These are phyloP conservation scores for Agapanthus africanus DNA, from an alignment of 106 monocot species.

Conservation along the genomic window DNA sequence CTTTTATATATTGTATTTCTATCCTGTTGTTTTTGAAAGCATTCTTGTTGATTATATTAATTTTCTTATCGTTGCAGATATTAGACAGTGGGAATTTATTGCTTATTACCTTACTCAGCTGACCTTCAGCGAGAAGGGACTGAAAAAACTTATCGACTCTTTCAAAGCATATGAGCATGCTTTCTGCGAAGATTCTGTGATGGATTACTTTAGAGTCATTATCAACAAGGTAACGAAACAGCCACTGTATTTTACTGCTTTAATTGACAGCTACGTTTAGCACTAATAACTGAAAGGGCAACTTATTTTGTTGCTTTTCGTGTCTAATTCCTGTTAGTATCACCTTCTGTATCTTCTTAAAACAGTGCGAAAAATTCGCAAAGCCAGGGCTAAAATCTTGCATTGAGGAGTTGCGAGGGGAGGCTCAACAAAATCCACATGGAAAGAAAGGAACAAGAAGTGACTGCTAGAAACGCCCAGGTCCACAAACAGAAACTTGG, in stretches of 20 bases:
- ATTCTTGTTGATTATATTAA: background rate
- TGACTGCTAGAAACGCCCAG: constrained; percentile 62
- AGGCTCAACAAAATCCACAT: constrained; percentile 71
- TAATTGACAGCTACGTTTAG: background rate
- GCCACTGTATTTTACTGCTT: constrained; percentile 5
- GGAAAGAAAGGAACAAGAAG: constrained; percentile 84
- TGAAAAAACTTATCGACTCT: constrained; percentile 86
- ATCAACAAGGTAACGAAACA: constrained; percentile 60
- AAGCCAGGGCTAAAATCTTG: constrained; percentile 65
- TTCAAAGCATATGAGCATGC: constrained; percentile 80
- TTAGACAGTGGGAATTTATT: constrained; percentile 68
- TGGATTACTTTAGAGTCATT: constrained; percentile 74
- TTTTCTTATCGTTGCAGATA: constrained; percentile 43
- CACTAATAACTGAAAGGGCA: background rate
- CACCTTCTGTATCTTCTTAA: background rate
- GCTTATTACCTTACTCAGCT: constrained; percentile 93
- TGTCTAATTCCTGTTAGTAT: background rate
- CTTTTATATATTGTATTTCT: too few relatives aligned
- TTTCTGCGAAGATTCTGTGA: constrained; percentile 75
- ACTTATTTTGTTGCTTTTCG: background rate
- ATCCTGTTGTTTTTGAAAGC: too few relatives aligned
- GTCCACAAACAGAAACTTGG: constrained; percentile 57
- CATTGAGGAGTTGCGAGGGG: constrained; percentile 94
- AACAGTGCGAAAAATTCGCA: constrained; percentile 90
- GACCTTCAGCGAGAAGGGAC: constrained; percentile 75